Conservation (phyloP, 169 alveolate species). For the Eimeria tenella region DNA sequence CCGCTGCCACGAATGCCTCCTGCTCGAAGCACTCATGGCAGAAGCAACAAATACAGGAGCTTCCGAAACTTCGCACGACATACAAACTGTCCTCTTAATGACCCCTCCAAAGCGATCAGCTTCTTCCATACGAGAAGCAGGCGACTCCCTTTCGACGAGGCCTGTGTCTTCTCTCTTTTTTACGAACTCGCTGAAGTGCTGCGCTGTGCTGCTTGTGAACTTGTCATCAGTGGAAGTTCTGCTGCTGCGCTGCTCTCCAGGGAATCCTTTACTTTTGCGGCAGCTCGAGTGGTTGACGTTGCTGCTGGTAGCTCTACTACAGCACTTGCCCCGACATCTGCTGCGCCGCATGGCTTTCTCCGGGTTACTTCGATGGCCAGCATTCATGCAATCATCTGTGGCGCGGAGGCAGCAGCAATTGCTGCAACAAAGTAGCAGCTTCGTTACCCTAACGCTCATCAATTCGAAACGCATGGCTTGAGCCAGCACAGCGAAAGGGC, state of each 20-base stretch:
- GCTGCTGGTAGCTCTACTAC: not conserved
- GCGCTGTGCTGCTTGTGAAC: not conserved
- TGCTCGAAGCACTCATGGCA: slow-evolving; percentile 13
- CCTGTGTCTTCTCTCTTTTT: not conserved
- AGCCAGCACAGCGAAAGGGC: slow-evolving; percentile 43
- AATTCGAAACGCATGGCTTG: slow-evolving; percentile 24
- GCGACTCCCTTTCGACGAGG: not conserved
- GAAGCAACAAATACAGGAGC: slow-evolving; percentile 26
- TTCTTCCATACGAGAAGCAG: not conserved
- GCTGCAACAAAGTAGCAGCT: slow-evolving; percentile 39
- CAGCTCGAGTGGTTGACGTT: not conserved
- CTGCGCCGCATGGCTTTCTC: not conserved
- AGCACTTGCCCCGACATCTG: slow-evolving; percentile 9
- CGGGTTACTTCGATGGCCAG: not conserved
- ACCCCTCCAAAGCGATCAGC: not conserved
- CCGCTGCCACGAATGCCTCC: not conserved
- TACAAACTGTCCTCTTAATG: not conserved
- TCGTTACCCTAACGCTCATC: slow-evolving; percentile 29
- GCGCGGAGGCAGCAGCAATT: slow-evolving; percentile 3
- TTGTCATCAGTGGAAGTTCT: not conserved
- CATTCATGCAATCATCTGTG: not conserved
- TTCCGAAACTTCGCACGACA: not conserved
- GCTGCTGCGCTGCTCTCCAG: not conserved
- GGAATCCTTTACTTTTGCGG: not conserved
- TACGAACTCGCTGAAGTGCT: not conserved